Evolutionary conservation across 2,329 filamentous ascomycete species (phyloP), one percentile per base, ranked within the genome.

Genomic region (Fusarium citri): DNA sequence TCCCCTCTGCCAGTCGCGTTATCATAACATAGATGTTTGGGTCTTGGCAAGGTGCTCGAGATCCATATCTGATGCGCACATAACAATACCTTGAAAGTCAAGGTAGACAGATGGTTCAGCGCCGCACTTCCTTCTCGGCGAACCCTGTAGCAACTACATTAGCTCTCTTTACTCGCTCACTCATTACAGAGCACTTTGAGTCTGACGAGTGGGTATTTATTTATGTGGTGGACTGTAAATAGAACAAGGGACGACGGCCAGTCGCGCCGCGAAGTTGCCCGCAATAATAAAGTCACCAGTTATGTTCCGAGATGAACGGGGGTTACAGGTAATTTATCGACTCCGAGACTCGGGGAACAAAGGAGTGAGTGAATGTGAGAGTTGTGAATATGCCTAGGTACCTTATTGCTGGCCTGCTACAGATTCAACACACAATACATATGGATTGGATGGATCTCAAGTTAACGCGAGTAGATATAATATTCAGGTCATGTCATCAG

Each of bases 401-500:
- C 34, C 3, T n/a, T 37, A n/a, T 18, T 3, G 11, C 18, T 37
- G 34, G 18, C 18, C 18, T 37, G 25, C 16, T 7, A 8, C n/a
- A 23, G 11, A 25, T 20, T 20, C 31, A 51, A 26, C 25, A 23
- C 41, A 11, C 22, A 43, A 26, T 16, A 15, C 11, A 51, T n/a
- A 37, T n/a, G 18, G 10, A 34, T 34, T 16, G 15, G 31, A 34
- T 34, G 31, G 15, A n/a, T n/a, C 34, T 37, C 18, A 37, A n/a
- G 34, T 37, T 4, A 4, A 37, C 10, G 18, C 18, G 3, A n/a
- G 34, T 37, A 37, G 6, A 18, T 37, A 37, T n/a, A 37, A 37
- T 37, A 37, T 37, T 18, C n/a, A 41, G 9, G 41, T 15, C 25
- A 53, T 65, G 59, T 69, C 57, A 68, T 69, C 68, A 64, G 50